Evolutionary conservation across 1,284 basidiomycete genomes (phyloP), one percentile per base, ranked within the genome.

Genomic region (Waitea zeae): DNA sequence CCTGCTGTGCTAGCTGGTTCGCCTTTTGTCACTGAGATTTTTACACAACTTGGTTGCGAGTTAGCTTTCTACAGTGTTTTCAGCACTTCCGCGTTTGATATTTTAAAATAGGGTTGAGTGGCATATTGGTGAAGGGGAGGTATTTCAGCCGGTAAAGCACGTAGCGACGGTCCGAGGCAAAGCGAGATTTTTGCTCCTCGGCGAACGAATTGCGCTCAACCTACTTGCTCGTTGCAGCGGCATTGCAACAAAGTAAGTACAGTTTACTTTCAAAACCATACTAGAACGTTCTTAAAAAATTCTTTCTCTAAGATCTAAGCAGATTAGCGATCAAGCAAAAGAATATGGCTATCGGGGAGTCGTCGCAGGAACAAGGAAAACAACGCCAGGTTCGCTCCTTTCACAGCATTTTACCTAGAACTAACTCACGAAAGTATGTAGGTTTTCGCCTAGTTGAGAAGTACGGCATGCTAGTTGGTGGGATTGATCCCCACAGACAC

Each of bases 391-490:
- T 68, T 51, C 35, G 51, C 39, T n/a, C n/a, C 4, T 7, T 17
- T 44, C 38, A 14, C 47, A 39, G 58, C 58, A 0, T 65, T 62
- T 49, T n/a, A n/a, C n/a, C n/a, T n/a, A n/a, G n/a, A n/a, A n/a
- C n/a, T n/a, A n/a, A n/a, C 37, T 19, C 22, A 6, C 24, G n/a
- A n/a, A n/a, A n/a, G n/a, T 22, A 38, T 3, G 7, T 46, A 70
- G 87, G 89, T 1, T 98, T 98, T 62, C 67, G 95, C 33, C 64
- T 97, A 12, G 92, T 98, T 4, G 93, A 99, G 56, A 99, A 99
- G 58, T 97, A 98, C 53, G 95, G 82, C 6, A 99, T 98, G 95
- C 62, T 97, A 31, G 88, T 98, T 17, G 93, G 95, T 17, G 95
- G 93, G 3, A 82, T 97, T 43, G 95, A 99, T 54, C 65, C 86